These are phyloP conservation scores for Akanthomyces muscarius DNA, from an alignment of 2,329 filamentous ascomycete genomes.

Conservation along the genomic window DNA sequence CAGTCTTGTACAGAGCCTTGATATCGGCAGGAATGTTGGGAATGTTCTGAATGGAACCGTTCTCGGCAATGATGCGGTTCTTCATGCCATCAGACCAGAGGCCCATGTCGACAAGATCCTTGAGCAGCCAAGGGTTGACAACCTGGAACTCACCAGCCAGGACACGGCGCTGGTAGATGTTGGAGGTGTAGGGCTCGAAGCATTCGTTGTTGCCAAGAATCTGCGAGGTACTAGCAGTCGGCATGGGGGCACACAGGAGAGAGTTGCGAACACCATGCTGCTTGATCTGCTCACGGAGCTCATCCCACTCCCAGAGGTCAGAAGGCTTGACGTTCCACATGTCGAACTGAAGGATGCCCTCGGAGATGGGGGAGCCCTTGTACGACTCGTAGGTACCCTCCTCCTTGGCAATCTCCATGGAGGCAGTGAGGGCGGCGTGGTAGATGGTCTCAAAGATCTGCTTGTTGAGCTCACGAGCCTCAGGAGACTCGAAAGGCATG, in stretches of 20 bases:
- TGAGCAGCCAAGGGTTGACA: conserved; percentile 97
- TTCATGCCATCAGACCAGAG: conserved; percentile 99
- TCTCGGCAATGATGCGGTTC: conserved; percentile 98
- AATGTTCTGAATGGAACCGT: conserved; percentile 93
- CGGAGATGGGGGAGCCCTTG: conserved; percentile 86
- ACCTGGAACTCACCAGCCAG: conserved; percentile 98
- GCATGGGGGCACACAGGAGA: conserved; percentile 93
- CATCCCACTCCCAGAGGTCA: conserved; percentile 94
- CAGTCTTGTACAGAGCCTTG: conserved; percentile 98
- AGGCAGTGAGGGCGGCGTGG: conserved; percentile 88
- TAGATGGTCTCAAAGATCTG: conserved; percentile 99
- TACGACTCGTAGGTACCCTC: conserved; percentile 86
- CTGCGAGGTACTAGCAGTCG: conserved; percentile 93
- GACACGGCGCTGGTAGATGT: conserved; percentile 98
- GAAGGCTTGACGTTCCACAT: conserved; percentile 96
- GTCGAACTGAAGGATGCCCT: conserved; percentile 95
- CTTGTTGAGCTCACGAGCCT: conserved; percentile 90
- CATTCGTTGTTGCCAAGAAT: conserved; percentile 99
- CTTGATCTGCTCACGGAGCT: conserved; percentile 85
- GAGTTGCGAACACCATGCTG: conserved; percentile 94
- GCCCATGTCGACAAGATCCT: conserved; percentile 96
- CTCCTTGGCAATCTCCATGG: conserved; percentile 77
- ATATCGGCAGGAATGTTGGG: conserved; percentile 94
- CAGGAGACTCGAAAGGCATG: conserved; percentile 92
- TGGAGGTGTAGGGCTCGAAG: conserved; percentile 99